phyloP scores from a whole-genome alignment of 805 yeast species.

The Dipodascus albidus region DNA sequence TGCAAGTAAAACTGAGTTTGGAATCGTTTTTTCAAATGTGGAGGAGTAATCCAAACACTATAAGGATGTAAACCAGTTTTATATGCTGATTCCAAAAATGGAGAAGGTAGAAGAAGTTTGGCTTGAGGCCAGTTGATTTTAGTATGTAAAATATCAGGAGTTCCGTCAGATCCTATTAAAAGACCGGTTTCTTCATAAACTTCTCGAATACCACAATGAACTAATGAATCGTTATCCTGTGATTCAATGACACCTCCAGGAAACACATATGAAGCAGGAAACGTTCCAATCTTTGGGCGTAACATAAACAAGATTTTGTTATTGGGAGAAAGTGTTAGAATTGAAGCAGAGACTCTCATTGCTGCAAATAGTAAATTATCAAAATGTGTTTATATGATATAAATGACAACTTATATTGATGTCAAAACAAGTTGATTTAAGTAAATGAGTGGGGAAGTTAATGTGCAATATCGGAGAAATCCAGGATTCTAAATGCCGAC shows the following conservation, averaged over 20 bases:
- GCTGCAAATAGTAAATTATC: no score
- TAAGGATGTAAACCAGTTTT: conserved; percentile 10
- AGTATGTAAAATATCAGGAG: not conserved
- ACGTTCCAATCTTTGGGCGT: conserved; percentile 21
- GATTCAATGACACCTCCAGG: conserved; percentile 24
- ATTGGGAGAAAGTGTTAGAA: conserved; percentile 15
- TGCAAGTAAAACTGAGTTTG: conserved; percentile 21
- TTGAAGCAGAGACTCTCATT: conserved; percentile 15
- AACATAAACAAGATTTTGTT: conserved; percentile 18
- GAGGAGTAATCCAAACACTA: conserved; percentile 24
- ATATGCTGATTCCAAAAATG: not conserved
- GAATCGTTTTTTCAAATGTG: conserved; percentile 16
- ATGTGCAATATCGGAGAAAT: no score
- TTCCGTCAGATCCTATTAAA: conserved; percentile 8
- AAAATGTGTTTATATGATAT: no score
- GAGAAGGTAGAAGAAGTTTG: not conserved
- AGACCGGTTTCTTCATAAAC: conserved; percentile 25
- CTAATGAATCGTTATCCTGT: conserved; percentile 13
- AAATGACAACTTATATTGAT: no score
- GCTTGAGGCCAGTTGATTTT: not conserved
- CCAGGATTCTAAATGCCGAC: no score
- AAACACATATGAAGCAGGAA: conserved; percentile 21
- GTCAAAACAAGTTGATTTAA: no score
- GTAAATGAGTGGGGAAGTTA: no score
- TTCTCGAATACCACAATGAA: conserved; percentile 23